Evolutionary conservation across 805 yeast species (phyloP).

Genomic region (Lipomyces kockii): DNA sequence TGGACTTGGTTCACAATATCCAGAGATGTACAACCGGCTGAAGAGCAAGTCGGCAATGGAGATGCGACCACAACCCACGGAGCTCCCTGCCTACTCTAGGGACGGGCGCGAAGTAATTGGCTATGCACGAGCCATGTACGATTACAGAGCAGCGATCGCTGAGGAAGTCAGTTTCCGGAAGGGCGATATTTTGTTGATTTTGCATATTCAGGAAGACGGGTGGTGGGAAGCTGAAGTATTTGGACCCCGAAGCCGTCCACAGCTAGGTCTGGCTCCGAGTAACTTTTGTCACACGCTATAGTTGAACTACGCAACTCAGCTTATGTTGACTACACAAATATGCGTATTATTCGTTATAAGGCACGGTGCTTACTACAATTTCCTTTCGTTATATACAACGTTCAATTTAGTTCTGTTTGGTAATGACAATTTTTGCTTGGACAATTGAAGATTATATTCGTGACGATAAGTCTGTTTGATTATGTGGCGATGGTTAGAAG

Average conservation of each 20-base stretch:
- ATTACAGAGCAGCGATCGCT: constrained; percentile 62
- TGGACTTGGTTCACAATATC: not conserved
- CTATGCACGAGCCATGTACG: constrained; percentile 60
- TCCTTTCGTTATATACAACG: too few relatives aligned
- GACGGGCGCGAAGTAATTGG: constrained; percentile 60
- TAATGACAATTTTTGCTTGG: not conserved
- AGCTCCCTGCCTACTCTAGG: constrained; percentile 25
- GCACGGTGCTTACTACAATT: too few relatives aligned
- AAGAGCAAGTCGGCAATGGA: constrained; percentile 36
- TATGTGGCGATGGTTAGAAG: not conserved
- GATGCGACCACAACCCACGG: constrained; percentile 26
- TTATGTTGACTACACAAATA: too few relatives aligned
- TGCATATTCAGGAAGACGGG: constrained; percentile 67
- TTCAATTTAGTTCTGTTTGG: not conserved
- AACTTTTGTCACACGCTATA: constrained; percentile 48
- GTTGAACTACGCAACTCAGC: not conserved
- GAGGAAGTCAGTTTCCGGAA: constrained; percentile 65
- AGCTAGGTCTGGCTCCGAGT: constrained; percentile 66
- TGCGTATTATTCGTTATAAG: too few relatives aligned
- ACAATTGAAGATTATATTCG: not conserved
- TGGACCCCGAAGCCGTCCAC: constrained; percentile 44
- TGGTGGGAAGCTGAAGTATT: constrained; percentile 75
- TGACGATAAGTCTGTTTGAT: not conserved
- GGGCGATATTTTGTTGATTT: constrained; percentile 58
- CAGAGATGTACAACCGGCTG: constrained; percentile 14